phyloP scores from a whole-genome alignment of 768 basidiomycete species.

The Hericium alpestre region DNA sequence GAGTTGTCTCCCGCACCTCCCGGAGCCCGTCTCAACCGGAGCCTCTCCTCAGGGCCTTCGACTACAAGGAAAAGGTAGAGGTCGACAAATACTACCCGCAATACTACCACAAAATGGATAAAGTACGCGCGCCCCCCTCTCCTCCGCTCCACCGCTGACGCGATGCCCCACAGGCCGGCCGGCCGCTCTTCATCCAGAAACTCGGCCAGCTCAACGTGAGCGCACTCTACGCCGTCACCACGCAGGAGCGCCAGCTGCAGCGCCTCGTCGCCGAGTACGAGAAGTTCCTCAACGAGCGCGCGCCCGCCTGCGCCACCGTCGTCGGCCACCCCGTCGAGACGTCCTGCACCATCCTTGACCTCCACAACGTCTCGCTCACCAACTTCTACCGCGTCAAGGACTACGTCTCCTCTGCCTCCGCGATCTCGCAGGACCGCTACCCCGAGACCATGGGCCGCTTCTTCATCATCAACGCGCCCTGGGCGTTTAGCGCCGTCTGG shows the following conservation, averaged over 20 bases:
- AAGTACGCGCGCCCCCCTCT: conserved; percentile 34
- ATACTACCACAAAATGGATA: conserved; percentile 93
- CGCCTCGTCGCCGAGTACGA: conserved; percentile 93
- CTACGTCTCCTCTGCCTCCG: conserved; percentile 67
- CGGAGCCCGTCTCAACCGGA: not conserved
- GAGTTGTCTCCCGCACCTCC: not conserved
- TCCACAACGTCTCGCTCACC: conserved; percentile 55
- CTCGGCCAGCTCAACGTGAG: conserved; percentile 83
- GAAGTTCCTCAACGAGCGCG: conserved; percentile 67
- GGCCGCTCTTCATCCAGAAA: conserved; percentile 90
- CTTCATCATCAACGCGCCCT: conserved; percentile 97
- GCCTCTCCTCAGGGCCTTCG: conserved; percentile 52
- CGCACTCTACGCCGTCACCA: conserved; percentile 73
- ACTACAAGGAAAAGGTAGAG: conserved; percentile 70
- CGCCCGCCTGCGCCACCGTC: conserved; percentile 65
- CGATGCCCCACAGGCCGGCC: conserved; percentile 59
- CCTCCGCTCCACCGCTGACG: not conserved
- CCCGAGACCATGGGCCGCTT: conserved; percentile 96
- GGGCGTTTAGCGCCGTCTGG: conserved; percentile 87
- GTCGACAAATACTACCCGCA: conserved; percentile 94
- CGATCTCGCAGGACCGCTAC: conserved; percentile 84
- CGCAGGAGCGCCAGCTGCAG: conserved; percentile 77
- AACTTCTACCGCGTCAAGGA: conserved; percentile 89
- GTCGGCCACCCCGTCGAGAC: conserved; percentile 89
- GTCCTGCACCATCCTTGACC: conserved; percentile 94